Evolutionary conservation across 2,329 filamentous ascomycete species (phyloP).

Genomic region (Diaporthe helianthi): DNA sequence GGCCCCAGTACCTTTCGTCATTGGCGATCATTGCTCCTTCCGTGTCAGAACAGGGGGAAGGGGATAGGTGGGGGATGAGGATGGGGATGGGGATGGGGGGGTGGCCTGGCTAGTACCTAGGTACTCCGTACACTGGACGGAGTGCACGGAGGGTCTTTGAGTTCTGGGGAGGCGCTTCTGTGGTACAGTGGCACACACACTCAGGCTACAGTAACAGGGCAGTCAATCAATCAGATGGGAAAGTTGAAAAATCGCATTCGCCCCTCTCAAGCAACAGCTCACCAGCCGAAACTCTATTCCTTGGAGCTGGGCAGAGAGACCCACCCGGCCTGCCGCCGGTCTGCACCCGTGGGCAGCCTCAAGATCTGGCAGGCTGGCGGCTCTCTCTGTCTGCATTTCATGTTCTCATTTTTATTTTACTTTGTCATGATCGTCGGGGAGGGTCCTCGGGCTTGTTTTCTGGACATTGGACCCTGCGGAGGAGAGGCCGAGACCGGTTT

Average conservation of each 20-base stretch:
- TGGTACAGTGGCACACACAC: background rate
- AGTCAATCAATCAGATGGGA: slow-evolving; percentile 29
- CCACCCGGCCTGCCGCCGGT: background rate
- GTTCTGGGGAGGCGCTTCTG: slow-evolving; percentile 16
- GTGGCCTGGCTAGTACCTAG: too few species aligned
- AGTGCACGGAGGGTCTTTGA: background rate
- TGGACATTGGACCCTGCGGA: background rate
- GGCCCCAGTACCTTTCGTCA: slow-evolving; percentile 5
- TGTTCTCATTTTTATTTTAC: too few species aligned
- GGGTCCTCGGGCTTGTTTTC: background rate
- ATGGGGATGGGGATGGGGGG: background rate
- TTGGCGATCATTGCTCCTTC: slow-evolving; percentile 22
- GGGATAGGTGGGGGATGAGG: background rate
- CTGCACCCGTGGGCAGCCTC: background rate
- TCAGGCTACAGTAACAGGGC: background rate
- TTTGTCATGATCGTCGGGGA: background rate
- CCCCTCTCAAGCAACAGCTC: slow-evolving; percentile 7
- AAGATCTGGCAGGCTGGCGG: background rate
- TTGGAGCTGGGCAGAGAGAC: background rate
- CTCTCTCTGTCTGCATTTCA: too few species aligned
- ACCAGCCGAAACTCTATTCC: slow-evolving; percentile 19
- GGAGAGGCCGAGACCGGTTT: background rate
- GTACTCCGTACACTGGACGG: too few species aligned
- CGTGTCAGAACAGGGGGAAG: background rate
- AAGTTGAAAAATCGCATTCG: slow-evolving; percentile 33